These are phyloP conservation scores for Rhodotorula paludigena DNA, from an alignment of 768 basidiomycete genomes.

Conservation along the genomic window DNA sequence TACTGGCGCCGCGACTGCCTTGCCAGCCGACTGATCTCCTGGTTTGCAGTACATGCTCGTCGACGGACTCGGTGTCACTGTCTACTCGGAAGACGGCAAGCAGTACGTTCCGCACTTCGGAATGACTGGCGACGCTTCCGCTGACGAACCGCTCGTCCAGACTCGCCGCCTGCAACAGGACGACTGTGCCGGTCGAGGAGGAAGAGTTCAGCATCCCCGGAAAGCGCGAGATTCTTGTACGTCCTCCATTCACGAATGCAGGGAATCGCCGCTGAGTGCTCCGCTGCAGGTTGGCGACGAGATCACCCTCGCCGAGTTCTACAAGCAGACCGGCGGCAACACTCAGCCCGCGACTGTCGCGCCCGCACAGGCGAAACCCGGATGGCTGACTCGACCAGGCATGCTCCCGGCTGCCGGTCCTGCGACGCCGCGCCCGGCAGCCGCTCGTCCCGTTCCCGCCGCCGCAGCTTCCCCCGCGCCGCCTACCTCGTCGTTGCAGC, in stretches of 20 bases:
- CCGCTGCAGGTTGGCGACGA: conserved; percentile 8
- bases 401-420: not conserved
- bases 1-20: too few relatives aligned
- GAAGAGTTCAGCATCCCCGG: conserved; percentile 8
- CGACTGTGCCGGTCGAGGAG: not conserved
- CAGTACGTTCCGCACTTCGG: not conserved
- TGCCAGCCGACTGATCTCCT: too few relatives aligned
- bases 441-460: not conserved
- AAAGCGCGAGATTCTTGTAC: not conserved
- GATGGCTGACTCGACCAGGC: not conserved
- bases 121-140: not conserved
- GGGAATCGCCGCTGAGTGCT: not conserved
- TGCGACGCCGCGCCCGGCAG: not conserved
- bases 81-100: conserved; percentile 23
- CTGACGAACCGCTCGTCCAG: not conserved
- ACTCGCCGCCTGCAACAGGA: not conserved
- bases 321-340: not conserved
- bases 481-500: not conserved
- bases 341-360: too few relatives aligned
- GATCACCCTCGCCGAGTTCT: conserved; percentile 1
- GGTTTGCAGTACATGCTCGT: conserved; percentile 20
- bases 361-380: not conserved
- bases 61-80: not conserved
- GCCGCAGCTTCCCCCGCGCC: too few relatives aligned
- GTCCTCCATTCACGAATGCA: too few relatives aligned